Base-by-base conservation (phyloP, 257 asterid genomes). In the Asclepias syriaca region DNA sequence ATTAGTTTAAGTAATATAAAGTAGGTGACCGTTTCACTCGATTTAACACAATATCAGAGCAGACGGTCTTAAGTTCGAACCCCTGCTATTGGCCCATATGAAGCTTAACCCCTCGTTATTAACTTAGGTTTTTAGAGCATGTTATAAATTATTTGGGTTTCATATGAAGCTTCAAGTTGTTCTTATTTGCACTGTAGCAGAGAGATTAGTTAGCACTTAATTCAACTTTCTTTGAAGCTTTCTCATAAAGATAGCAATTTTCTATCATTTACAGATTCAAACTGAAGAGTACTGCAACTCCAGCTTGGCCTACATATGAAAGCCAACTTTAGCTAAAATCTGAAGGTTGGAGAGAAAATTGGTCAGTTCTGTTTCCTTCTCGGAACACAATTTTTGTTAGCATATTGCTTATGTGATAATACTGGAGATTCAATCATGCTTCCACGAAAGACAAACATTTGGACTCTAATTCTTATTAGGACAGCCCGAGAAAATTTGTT, bases 401-500 rank as follows among this genome's bases (percentile, higher is more conserved):
- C 19, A 3, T 9, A 24, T 22, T 58, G 64, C 64, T 10, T 24
- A 58, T 58, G 34, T 12, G 39, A 37, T 37, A 18, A 37, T 64
- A 64, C 40, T 64, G 68, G 68, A 37, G 68, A 64, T 27, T 64
- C 16, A 7, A 37, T 18, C 22, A n/a, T 37, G 68, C 49, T 64
- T 18, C 40, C 19, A 2, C 5, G 12, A 27, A 15, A 50, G 40
- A 56, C 24, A 37, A 13, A 22, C 15, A 56, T 66, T 43, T 46
- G 48, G 57, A 50, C 18, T 54, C 66, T 54, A 55, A 45, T 48
- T 74, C 8, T 59, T 57, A 19, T 32, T 66, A 72, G 53, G 73
- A 56, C 21, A 34, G 67, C 63, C 61, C 32, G 34, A 11, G 73
- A 69, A 46, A 40, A 63, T 19, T 57, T 46, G 21, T n/a, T 3